Percentiles rank a stretch among this genome's conserved stretches.
phyloP scores from a whole-genome alignment of 345 rosid genomes.

The Hypericum androsaemum region DNA sequence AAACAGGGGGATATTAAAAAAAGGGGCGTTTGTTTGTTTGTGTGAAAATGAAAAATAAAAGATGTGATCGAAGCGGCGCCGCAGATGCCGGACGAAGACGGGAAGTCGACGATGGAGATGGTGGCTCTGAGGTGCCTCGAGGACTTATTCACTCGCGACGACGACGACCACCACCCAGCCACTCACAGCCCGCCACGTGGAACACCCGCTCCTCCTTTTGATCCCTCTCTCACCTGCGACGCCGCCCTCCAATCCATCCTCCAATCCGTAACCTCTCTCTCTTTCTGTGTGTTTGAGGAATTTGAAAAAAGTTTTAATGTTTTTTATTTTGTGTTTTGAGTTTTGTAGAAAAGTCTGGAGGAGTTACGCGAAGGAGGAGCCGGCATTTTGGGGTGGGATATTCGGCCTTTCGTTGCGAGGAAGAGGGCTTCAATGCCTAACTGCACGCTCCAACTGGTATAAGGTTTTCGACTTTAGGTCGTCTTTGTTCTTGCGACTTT shows the following conservation, averaged over 20 bases:
- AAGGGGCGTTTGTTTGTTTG: not conserved
- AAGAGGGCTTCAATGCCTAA: conserved; percentile 44
- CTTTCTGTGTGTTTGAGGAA: not conserved
- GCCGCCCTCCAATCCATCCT: conserved; percentile 30
- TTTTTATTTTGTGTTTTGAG: not conserved
- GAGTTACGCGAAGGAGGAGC: conserved; percentile 24
- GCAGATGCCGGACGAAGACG: conserved; percentile 17
- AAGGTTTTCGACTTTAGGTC: not conserved
- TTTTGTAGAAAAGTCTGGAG: not conserved
- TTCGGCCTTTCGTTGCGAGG: conserved; percentile 34
- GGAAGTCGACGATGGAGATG: conserved; percentile 32
- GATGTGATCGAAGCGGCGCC: conserved; percentile 41
- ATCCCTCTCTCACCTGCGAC: conserved; percentile 33
- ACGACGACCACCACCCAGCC: conserved; percentile 9
- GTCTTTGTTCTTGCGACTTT: conserved; percentile 4
- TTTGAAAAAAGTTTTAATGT: not conserved
- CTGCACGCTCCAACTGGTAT: conserved; percentile 39
- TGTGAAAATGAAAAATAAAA: conserved; percentile 6
- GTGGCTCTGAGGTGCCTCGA: conserved; percentile 56
- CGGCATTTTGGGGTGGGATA: conserved; percentile 38
- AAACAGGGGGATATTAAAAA: not conserved
- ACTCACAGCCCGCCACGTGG: conserved; percentile 10
- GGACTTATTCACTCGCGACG: conserved; percentile 26
- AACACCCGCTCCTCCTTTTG: conserved; percentile 19
- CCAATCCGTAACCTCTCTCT: conserved; percentile 24